Conservation (phyloP, 148 eudicot genomes). For the Silene uniflora region DNA sequence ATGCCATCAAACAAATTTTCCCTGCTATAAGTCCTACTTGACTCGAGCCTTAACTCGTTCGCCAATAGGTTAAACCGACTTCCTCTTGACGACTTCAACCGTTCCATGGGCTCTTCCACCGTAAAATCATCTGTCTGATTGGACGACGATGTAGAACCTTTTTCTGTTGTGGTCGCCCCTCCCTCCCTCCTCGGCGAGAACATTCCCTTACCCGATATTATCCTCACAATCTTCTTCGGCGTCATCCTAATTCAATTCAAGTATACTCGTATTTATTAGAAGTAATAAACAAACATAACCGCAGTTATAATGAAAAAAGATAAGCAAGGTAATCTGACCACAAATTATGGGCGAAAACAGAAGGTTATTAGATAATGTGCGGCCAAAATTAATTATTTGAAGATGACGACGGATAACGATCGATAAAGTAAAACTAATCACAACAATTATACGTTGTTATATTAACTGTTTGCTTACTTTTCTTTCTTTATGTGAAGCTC, state of each 20-base stretch:
- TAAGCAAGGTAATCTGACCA: neutral
- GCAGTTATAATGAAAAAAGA: neutral
- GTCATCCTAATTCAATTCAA: conserved; percentile 25
- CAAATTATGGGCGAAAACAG: neutral
- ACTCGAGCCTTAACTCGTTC: conserved; percentile 38
- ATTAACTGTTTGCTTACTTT: neutral
- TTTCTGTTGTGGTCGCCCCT: neutral
- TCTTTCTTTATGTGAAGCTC: neutral
- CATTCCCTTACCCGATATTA: conserved; percentile 26
- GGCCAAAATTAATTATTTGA: neutral
- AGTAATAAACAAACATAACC: neutral
- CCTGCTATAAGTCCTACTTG: conserved; percentile 35
- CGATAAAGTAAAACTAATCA: neutral
- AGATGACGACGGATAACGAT: neutral
- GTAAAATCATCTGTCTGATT: conserved; percentile 34
- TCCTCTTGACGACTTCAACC: conserved; percentile 37
- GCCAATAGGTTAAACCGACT: conserved; percentile 42
- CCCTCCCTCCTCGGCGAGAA: conserved; percentile 7
- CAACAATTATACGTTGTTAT: neutral
- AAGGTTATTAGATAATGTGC: neutral
- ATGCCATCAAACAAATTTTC: conserved; percentile 43
- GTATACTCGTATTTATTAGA: no score
- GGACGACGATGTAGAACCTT: conserved; percentile 20
- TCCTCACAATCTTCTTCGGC: conserved; percentile 25
- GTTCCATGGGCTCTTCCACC: conserved; percentile 41